A percentile compares a stretch with the other conserved stretches of the same genome.
phyloP scores from a whole-genome alignment of 768 basidiomycete species.

The Podaxis sp. region DNA sequence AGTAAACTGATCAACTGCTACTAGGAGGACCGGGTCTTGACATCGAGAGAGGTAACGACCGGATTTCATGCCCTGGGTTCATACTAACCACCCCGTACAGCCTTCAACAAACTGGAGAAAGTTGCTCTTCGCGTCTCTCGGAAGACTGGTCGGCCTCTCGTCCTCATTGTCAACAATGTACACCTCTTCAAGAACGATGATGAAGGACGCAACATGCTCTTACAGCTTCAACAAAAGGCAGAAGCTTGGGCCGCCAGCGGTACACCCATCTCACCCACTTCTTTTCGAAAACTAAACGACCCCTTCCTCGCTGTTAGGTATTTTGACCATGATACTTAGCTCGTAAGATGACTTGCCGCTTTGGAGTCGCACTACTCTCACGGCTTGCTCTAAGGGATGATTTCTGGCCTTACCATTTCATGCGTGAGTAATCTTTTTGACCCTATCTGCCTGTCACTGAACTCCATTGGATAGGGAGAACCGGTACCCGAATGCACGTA shows the following conservation, averaged over 20 bases:
- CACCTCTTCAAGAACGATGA: slow-evolving; percentile 77
- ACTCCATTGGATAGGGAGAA: neutral
- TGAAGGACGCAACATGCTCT: slow-evolving; percentile 72
- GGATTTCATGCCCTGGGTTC: neutral
- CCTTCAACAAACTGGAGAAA: slow-evolving; percentile 82
- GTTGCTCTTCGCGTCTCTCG: slow-evolving; percentile 68
- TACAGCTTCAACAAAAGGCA: slow-evolving; percentile 83
- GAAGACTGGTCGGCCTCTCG: slow-evolving; percentile 62
- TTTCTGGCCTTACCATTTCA: slow-evolving; percentile 73
- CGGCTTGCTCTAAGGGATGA: slow-evolving; percentile 57
- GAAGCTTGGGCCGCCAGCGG: slow-evolving; percentile 85
- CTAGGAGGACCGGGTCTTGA: slow-evolving; percentile 74
- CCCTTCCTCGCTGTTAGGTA: slow-evolving; percentile 39
- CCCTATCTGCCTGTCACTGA: neutral
- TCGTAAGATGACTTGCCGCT: slow-evolving; percentile 42
- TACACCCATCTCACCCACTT: slow-evolving; percentile 28
- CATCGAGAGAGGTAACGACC: slow-evolving; percentile 65
- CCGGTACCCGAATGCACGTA: slow-evolving; percentile 53
- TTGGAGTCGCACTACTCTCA: slow-evolving; percentile 15
- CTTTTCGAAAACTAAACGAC: neutral
- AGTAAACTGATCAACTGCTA: slow-evolving; percentile 2
- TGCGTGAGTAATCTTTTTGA: slow-evolving; percentile 44
- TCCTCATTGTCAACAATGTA: slow-evolving; percentile 80
- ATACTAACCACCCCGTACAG: slow-evolving; percentile 28
- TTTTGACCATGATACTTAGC: slow-evolving; percentile 77